Evolutionary conservation across 2,329 filamentous ascomycete species (phyloP).

Genomic region (Colletotrichum plurivorum): DNA sequence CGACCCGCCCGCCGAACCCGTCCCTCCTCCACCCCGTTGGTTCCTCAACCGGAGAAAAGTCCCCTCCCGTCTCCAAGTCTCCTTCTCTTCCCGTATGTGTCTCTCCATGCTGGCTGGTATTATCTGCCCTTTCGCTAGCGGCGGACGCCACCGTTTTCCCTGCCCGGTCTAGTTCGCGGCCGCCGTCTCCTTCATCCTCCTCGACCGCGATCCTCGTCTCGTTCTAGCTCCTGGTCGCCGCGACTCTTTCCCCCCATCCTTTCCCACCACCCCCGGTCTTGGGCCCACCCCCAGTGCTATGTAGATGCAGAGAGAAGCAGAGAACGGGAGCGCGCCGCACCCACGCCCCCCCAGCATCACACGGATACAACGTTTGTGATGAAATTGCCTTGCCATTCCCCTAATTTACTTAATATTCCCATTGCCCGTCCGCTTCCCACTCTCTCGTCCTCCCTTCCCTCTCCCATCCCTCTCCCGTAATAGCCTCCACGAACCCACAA

Average conservation of each 20-base stretch:
- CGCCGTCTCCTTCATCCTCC: slow-evolving; percentile 1
- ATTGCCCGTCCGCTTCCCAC: slow-evolving; percentile 8
- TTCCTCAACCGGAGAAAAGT: slow-evolving; percentile 27
- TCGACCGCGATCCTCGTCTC: slow-evolving; percentile 30
- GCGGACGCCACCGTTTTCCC: slow-evolving; percentile 36
- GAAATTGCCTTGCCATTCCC: slow-evolving; percentile 32
- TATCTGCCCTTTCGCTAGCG: slow-evolving; percentile 25
- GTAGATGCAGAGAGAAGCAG: slow-evolving; percentile 9
- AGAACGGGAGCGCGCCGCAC: not conserved
- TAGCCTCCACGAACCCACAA: slow-evolving; percentile 37
- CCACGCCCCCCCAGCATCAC: slow-evolving; percentile 27
- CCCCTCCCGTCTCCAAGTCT: not conserved
- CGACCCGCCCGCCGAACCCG: slow-evolving; percentile 2
- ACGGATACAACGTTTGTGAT: slow-evolving; percentile 39
- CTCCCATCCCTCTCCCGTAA: slow-evolving; percentile 31
- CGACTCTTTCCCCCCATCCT: not conserved
- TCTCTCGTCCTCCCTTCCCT: slow-evolving; percentile 1
- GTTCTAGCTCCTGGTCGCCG: slow-evolving; percentile 17
- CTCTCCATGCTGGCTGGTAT: not conserved
- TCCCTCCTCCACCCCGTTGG: slow-evolving; percentile 35
- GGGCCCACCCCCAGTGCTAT: slow-evolving; percentile 21
- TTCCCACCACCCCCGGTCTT: not conserved
- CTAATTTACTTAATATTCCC: slow-evolving; percentile 38
- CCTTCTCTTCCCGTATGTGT: not conserved
- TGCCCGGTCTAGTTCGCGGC: slow-evolving; percentile 31